A percentile compares a stretch with the other conserved stretches of the same genome.
Evolutionary conservation across 495 filamentous ascomycete genomes (phyloP).

Genomic region (Rhizodiscina lignyota): DNA sequence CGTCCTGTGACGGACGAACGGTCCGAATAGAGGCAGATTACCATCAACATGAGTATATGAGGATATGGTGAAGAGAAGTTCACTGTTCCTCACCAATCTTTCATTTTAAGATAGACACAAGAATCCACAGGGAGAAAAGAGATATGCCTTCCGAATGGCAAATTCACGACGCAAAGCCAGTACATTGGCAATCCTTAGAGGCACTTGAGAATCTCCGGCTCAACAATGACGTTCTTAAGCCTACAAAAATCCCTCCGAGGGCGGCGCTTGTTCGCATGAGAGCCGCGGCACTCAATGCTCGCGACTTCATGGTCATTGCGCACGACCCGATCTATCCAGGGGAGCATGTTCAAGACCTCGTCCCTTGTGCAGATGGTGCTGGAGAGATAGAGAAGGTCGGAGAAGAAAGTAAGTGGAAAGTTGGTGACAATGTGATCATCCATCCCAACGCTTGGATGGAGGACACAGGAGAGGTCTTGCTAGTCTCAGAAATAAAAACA

Average conservation of each 20-base stretch:
- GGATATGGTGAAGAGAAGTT: no score
- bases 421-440: constrained; percentile 4
- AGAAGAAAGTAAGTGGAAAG: constrained; percentile 5
- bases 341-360: constrained; percentile 29
- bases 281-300: constrained; percentile 6
- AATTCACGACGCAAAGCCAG: constrained; percentile 4
- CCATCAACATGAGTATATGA: no score
- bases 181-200: constrained; percentile 1
- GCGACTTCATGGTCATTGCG: constrained; percentile 9
- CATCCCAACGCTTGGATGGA: neutral
- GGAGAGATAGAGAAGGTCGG: constrained; percentile 34
- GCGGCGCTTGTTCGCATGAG: constrained; percentile 6
- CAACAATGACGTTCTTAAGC: constrained; percentile 6
- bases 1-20: no score
- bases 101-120: no score
- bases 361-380: constrained; percentile 63
- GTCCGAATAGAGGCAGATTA: no score
- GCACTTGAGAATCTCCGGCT: constrained; percentile 6
- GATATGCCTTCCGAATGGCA: constrained; percentile 7
- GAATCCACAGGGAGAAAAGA: no score
- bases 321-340: constrained; percentile 8
- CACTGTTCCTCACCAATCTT: no score
- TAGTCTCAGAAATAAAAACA: no score
- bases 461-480: no score
- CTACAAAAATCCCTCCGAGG: constrained; percentile 4